Percentiles rank a stretch among this genome's conserved stretches.
Conservation (phyloP, 441 rosid genomes). For the Iberis amara region DNA sequence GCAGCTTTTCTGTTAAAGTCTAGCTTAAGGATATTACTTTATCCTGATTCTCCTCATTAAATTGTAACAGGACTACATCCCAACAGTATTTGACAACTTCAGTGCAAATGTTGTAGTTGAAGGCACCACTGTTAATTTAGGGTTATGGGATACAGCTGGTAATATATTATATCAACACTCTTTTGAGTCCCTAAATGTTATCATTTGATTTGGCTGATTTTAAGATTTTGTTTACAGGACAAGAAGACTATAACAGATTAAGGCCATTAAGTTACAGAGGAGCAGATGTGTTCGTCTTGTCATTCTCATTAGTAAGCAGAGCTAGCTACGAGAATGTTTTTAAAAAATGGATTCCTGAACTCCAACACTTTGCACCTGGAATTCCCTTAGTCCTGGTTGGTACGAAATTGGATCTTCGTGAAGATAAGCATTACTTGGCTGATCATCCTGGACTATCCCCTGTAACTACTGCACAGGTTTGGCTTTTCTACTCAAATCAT, state of each 20-base stretch:
- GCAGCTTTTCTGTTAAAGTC: conserved; percentile 28
- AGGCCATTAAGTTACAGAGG: conserved; percentile 98
- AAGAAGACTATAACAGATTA: conserved; percentile 89
- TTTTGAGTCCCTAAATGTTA: neutral
- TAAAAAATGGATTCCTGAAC: conserved; percentile 99
- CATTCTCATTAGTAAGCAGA: conserved; percentile 91
- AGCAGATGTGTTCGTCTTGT: conserved; percentile 89
- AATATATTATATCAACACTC: conserved; percentile 35
- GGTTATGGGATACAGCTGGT: conserved; percentile 99
- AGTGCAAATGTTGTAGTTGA: conserved; percentile 93
- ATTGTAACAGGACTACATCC: conserved; percentile 78
- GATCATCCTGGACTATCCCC: conserved; percentile 96
- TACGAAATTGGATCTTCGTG: conserved; percentile 96
- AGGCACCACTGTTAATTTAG: conserved; percentile 85
- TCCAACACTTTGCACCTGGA: conserved; percentile 87
- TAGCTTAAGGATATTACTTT: conserved; percentile 20
- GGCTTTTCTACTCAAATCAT: too few species aligned
- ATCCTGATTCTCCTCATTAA: too few species aligned
- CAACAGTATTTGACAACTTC: conserved; percentile 96
- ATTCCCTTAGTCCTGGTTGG: conserved; percentile 88
- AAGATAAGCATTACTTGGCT: conserved; percentile 87
- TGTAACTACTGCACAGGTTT: conserved; percentile 87
- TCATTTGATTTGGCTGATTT: conserved; percentile 8
- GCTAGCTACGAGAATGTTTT: conserved; percentile 91
- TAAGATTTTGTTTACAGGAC: conserved; percentile 46